Percentiles rank a stretch among this genome's conserved stretches.
Conservation (phyloP, 306 rosid genomes). For the Corylus americana region DNA sequence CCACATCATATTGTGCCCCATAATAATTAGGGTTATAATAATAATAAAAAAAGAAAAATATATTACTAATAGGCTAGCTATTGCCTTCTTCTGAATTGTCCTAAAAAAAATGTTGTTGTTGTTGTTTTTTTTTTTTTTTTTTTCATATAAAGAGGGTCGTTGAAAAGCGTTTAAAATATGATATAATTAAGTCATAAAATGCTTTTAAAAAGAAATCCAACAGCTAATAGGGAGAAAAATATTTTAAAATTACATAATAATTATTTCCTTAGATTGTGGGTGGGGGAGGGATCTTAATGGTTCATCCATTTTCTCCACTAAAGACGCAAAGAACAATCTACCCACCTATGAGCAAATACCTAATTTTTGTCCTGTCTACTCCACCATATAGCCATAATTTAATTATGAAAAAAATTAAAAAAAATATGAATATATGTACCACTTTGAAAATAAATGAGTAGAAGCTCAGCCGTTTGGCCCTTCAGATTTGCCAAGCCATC, state of each 20-base stretch:
- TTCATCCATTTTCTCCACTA: constrained; percentile 25
- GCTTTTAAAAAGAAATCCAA: constrained; percentile 1
- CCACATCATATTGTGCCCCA: constrained; percentile 19
- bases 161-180: constrained; percentile 16
- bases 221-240: neutral
- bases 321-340: constrained; percentile 14
- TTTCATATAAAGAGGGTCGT: constrained; percentile 1
- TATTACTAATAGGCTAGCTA: neutral
- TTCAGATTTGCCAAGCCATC: neutral
- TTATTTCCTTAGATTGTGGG: neutral
- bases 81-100: neutral
- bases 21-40: too few species aligned
- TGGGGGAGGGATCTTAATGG: constrained; percentile 17
- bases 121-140: neutral
- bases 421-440: neutral
- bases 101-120: neutral
- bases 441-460: neutral
- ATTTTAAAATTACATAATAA: neutral
- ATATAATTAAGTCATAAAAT: constrained; percentile 1
- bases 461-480: neutral
- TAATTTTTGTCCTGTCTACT: constrained; percentile 29
- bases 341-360: neutral
- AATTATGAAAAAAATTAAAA: too few species aligned
- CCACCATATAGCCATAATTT: constrained; percentile 9
- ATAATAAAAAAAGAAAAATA: neutral